Evolutionary conservation across 331 rosid species (phyloP).

Genomic region (Pyracantha coccinea): DNA sequence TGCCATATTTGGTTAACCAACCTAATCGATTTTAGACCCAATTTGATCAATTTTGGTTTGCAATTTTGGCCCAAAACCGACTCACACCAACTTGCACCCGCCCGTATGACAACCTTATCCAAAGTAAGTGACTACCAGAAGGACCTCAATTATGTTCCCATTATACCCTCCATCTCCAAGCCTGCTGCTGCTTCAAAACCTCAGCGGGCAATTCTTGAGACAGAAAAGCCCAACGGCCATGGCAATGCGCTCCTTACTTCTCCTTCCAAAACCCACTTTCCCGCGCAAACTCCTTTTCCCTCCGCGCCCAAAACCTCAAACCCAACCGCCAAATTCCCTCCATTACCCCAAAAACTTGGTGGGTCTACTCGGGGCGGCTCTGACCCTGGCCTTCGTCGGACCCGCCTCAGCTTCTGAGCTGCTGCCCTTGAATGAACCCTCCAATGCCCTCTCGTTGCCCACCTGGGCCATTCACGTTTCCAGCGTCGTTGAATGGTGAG

Average conservation of each 20-base stretch:
- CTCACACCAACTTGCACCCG: no score
- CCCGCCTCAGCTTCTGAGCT: conserved; percentile 47
- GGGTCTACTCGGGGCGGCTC: conserved; percentile 39
- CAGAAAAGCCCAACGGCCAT: no score
- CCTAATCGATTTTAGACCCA: no score
- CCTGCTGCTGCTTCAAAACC: no score
- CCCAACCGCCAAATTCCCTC: background rate
- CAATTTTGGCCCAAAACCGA: no score
- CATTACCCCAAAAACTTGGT: conserved; percentile 15
- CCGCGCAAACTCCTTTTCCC: conserved; percentile 10
- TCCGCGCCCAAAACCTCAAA: conserved; percentile 1
- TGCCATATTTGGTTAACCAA: no score
- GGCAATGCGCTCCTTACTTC: conserved; percentile 7
- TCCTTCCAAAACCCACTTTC: conserved; percentile 5
- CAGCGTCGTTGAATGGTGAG: conserved; percentile 80
- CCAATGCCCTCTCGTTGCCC: conserved; percentile 89
- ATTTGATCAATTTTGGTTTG: no score
- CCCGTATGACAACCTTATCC: no score
- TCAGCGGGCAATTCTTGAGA: no score
- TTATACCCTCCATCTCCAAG: no score
- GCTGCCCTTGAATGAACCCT: conserved; percentile 59
- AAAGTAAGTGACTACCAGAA: no score
- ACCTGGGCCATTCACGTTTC: conserved; percentile 95
- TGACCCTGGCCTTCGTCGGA: conserved; percentile 36
- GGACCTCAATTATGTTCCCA: no score